Evolutionary conservation across 768 basidiomycete species (phyloP).

Genomic region (Russula sp.): DNA sequence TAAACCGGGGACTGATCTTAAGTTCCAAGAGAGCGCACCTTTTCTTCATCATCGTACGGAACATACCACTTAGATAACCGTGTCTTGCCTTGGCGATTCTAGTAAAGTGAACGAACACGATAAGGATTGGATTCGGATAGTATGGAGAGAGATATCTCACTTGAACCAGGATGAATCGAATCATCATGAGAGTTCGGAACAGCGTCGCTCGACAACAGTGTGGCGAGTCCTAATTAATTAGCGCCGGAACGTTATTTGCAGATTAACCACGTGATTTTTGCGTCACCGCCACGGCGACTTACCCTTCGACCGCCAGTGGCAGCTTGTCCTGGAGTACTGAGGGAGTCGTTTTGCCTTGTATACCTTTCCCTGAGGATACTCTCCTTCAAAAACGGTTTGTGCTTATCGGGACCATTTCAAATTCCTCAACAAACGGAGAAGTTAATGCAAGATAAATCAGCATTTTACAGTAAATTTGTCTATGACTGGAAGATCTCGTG

Average conservation of each 20-base stretch:
- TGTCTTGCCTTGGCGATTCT: slow-evolving; percentile 99
- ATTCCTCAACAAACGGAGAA: too few species aligned
- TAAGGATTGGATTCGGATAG: background rate
- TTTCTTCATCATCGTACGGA: slow-evolving; percentile 98
- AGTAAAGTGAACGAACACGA: slow-evolving; percentile 14
- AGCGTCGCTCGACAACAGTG: background rate
- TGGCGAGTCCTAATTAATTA: background rate
- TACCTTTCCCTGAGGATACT: too few species aligned
- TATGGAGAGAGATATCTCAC: slow-evolving; percentile 41
- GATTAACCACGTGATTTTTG: slow-evolving; percentile 7
- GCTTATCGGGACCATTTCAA: too few species aligned
- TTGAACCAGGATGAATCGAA: slow-evolving; percentile 97
- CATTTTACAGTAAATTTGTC: too few species aligned
- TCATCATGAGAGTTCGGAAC: slow-evolving; percentile 52
- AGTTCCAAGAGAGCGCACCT: slow-evolving; percentile 49
- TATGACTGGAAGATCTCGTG: too few species aligned
- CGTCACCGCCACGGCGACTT: too few species aligned
- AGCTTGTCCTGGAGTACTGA: too few species aligned
- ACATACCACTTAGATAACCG: slow-evolving; percentile 98
- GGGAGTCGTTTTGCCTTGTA: too few species aligned
- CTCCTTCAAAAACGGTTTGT: too few species aligned
- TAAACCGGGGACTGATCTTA: too few species aligned
- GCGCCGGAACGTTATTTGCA: background rate
- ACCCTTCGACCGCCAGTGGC: too few species aligned
- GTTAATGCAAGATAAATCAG: too few species aligned